phyloP scores from a whole-genome alignment of 2,329 filamentous ascomycete genomes.

The Ophiostoma ips region DNA sequence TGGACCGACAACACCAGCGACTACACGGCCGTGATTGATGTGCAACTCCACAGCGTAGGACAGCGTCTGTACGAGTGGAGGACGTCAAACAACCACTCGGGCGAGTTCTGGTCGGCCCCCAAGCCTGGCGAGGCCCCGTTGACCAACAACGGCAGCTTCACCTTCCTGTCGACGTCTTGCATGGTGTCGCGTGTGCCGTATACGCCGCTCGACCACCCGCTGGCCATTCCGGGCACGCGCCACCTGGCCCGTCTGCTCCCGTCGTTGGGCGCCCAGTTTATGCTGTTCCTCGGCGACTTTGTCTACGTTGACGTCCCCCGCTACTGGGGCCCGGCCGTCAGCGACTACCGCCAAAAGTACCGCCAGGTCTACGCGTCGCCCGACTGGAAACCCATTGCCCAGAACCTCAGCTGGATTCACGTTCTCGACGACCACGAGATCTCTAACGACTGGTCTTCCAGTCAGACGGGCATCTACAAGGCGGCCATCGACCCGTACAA shows the following conservation, averaged over 20 bases:
- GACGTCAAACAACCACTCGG: constrained; percentile 75
- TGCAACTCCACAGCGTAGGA: constrained; percentile 49
- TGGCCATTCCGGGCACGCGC: constrained; percentile 68
- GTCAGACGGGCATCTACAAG: constrained; percentile 65
- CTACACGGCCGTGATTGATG: constrained; percentile 57
- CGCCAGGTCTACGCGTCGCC: constrained; percentile 91
- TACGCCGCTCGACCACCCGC: constrained; percentile 64
- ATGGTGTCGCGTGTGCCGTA: constrained; percentile 89
- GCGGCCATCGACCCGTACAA: constrained; percentile 73
- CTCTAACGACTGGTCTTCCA: constrained; percentile 78
- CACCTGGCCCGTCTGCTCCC: constrained; percentile 62
- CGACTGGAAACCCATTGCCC: constrained; percentile 65
- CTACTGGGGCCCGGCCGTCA: constrained; percentile 55
- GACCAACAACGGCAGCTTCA: constrained; percentile 56
- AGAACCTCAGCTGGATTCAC: constrained; percentile 91
- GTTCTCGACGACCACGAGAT: constrained; percentile 97
- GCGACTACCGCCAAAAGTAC: constrained; percentile 82
- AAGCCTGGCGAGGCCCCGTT: constrained; percentile 48
- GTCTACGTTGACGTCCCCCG: constrained; percentile 84
- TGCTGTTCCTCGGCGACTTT: constrained; percentile 76
- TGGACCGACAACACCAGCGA: constrained; percentile 65
- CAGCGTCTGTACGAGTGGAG: constrained; percentile 71
- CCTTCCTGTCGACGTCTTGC: constrained; percentile 85
- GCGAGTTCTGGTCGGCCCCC: constrained; percentile 68
- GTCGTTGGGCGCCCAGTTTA: constrained; percentile 58